phyloP scores from a whole-genome alignment of 2,329 filamentous ascomycete species.

The Exophiala phaeomuriformis region DNA sequence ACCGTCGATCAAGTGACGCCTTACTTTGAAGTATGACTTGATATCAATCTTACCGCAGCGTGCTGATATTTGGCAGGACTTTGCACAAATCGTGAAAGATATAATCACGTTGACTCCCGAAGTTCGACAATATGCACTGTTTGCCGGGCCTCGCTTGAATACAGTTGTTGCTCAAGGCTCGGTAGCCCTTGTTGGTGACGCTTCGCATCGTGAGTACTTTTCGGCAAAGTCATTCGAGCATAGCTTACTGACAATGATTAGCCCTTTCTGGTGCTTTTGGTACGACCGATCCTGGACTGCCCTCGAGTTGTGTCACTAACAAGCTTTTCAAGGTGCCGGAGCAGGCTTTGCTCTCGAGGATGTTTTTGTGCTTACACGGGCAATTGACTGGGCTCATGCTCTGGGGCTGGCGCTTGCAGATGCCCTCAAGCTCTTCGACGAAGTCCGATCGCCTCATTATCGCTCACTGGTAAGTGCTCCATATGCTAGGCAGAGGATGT shows the following conservation, averaged over 20 bases:
- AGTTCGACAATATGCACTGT: background rate
- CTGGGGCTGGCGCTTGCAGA: background rate
- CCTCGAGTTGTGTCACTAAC: background rate
- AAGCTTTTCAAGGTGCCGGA: background rate
- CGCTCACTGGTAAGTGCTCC: background rate
- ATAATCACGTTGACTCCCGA: background rate
- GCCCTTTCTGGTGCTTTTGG: conserved; percentile 16
- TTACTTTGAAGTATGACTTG: background rate
- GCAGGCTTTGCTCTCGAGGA: conserved; percentile 17
- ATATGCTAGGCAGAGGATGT: background rate
- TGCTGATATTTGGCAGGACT: background rate
- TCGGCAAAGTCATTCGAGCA: background rate
- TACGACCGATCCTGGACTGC: background rate
- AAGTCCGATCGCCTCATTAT: background rate
- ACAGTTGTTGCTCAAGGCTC: background rate
- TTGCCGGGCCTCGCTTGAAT: background rate
- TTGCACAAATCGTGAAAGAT: background rate
- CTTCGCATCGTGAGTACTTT: conserved; percentile 8
- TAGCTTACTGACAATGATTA: background rate
- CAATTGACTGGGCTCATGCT: conserved; percentile 8
- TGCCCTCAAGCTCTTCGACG: background rate
- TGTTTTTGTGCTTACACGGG: conserved; percentile 5
- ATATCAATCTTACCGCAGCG: background rate
- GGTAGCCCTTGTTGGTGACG: conserved; percentile 10
- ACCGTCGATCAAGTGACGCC: background rate